Percentiles rank a stretch among this genome's conserved stretches.
phyloP scores from a whole-genome alignment of 345 rosid genomes.

The Passiflora organensis region DNA sequence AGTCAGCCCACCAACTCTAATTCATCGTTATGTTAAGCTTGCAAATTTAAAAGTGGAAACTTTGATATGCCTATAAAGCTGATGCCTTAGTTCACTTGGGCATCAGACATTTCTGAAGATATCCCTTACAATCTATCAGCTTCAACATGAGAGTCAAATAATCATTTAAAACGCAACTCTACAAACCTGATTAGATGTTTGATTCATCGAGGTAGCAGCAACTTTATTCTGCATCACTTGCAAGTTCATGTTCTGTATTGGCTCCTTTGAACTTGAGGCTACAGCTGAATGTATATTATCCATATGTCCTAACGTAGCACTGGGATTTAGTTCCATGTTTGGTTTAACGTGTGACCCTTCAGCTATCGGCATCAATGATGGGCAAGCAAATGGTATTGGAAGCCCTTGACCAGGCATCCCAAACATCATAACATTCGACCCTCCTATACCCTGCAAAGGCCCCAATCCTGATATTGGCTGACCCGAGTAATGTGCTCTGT shows the following conservation, averaged over 20 bases:
- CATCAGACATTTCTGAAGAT: too few relatives aligned
- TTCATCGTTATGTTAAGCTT: too few relatives aligned
- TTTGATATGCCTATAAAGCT: too few relatives aligned
- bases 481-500: slow-evolving; percentile 48
- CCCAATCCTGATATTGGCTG: slow-evolving; percentile 28
- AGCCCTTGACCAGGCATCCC: slow-evolving; percentile 43
- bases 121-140: too few relatives aligned
- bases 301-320: slow-evolving; percentile 24
- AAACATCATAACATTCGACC: slow-evolving; percentile 39
- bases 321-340: slow-evolving; percentile 19
- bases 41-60: too few relatives aligned
- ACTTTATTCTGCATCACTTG: slow-evolving; percentile 33
- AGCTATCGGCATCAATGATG: slow-evolving; percentile 30
- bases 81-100: too few relatives aligned
- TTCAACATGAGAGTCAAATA: too few relatives aligned
- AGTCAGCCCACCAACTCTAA: too few relatives aligned
- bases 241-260: too few relatives aligned
- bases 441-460: slow-evolving; percentile 34
- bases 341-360: slow-evolving; percentile 41
- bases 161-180: too few relatives aligned
- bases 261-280: slow-evolving; percentile 40
- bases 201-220: slow-evolving; percentile 29
- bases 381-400: slow-evolving; percentile 37
- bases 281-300: slow-evolving; percentile 37
- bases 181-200: slow-evolving; percentile 41